These are phyloP conservation scores for Trametes sp. DNA, from an alignment of 1,284 basidiomycete genomes.

Conservation along the genomic window DNA sequence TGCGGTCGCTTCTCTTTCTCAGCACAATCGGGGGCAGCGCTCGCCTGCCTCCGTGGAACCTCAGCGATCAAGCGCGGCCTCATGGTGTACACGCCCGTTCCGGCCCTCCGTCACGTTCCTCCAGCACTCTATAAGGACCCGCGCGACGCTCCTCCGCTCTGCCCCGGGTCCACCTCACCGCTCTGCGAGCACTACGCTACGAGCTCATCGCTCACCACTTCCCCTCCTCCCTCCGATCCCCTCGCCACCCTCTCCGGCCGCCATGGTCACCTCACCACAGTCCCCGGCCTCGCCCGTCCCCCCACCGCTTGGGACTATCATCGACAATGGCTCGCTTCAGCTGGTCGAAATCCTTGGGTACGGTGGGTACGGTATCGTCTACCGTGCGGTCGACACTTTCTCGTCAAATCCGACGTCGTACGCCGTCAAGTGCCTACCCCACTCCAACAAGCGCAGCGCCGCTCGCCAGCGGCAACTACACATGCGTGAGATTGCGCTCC, in stretches of 20 bases:
- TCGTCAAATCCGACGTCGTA: constrained; percentile 65
- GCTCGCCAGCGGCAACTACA: constrained; percentile 76
- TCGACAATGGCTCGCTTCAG: constrained; percentile 85
- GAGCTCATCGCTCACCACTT: constrained; percentile 34
- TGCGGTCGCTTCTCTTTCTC: constrained; percentile 30
- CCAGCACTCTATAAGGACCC: constrained; percentile 38
- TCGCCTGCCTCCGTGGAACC: constrained; percentile 27
- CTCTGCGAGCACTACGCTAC: constrained; percentile 33
- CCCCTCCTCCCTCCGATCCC: constrained; percentile 36
- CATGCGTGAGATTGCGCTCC: constrained; percentile 84
- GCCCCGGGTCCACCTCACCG: constrained; percentile 36
- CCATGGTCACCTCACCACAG: constrained; percentile 59
- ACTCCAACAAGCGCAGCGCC: constrained; percentile 59
- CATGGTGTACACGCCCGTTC: constrained; percentile 47
- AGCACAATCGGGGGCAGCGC: constrained; percentile 27
- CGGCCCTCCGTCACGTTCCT: constrained; percentile 44
- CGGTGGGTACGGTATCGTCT: constrained; percentile 97
- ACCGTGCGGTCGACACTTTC: constrained; percentile 80
- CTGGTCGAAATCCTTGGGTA: constrained; percentile 92
- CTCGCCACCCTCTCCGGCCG: constrained; percentile 54
- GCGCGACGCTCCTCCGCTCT: constrained; percentile 31
- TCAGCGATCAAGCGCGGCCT: constrained; percentile 41
- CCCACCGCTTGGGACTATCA: constrained; percentile 76
- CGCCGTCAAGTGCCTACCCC: constrained; percentile 92
- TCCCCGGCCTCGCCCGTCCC: constrained; percentile 59